Evolutionary conservation across 805 yeast genomes (phyloP), one percentile per base, ranked within the genome.

Genomic region (Lipomyces lipofer): DNA sequence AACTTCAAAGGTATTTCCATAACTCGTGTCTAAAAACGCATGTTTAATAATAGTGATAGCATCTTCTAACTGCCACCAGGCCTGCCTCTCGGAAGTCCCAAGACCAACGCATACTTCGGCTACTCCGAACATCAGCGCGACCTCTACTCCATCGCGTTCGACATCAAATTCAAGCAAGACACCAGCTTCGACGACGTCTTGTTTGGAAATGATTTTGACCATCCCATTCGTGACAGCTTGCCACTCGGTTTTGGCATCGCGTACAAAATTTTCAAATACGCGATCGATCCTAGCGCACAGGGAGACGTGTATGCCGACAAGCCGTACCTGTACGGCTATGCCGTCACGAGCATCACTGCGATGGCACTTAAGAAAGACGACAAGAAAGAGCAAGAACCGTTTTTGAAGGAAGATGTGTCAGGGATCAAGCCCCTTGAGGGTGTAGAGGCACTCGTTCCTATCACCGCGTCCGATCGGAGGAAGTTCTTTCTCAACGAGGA

Each of bases 181-280:
- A 43, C 33, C 45, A 52, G 46, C 59, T 56, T 54, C 2, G 73
- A 78, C 39, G 74, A 76, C n/a, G 68, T 85, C 38, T 54, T 80
- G n/a, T 84, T 81, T 70, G 90, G 90, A 1, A 85, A 85, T 64
- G 89, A 85, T 63, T 82, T 83, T 65, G 79, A 76, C 8, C 65
- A 72, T n/a, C 83, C 87, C 0, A 77, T 85, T 29, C 70, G 76
- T 29, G 82, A 82, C 45, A 73, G 74, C 50, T 74, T 85, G 9
- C 90, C 90, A 2, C 73, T 73, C 66, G 81, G 82, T 3, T 72
- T 75, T 27, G 73, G 81, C 3, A 67, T 80, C 1, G 88, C 86
- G 0, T 71, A 81, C 59, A 75, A 75, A 54, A 69, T 83, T 30
- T 84, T 83, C 72, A 77, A 77, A 43, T 73, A 78, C 73, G 73